These are phyloP conservation scores for Aspergillus aculeatus DNA, from an alignment of 2,329 filamentous ascomycete genomes.

Conservation along the genomic window DNA sequence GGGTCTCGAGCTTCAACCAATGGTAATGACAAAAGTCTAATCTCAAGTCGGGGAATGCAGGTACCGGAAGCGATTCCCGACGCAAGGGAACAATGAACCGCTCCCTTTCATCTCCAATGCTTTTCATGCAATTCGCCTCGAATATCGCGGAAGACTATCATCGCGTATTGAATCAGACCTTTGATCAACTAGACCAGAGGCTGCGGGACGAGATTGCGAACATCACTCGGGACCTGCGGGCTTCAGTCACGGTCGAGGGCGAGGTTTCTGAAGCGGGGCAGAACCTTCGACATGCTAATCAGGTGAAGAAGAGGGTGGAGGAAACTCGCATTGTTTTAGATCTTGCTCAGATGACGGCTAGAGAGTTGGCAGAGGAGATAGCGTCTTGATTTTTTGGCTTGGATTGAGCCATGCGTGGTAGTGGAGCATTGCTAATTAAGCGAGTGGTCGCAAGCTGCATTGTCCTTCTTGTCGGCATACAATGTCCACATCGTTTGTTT, in stretches of 20 bases:
- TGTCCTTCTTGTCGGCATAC: no score
- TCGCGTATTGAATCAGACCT: background rate
- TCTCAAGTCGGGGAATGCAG: background rate
- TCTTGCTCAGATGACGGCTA: background rate
- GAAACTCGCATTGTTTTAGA: background rate
- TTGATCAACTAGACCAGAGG: background rate
- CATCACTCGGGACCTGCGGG: background rate
- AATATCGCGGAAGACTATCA: background rate
- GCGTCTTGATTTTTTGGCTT: no score
- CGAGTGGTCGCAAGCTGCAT: no score
- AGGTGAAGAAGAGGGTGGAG: background rate
- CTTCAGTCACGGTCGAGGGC: constrained; percentile 8
- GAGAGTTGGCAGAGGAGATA: no score
- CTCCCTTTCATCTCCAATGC: background rate
- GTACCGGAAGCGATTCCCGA: constrained; percentile 4
- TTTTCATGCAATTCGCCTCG: background rate
- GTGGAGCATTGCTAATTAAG: no score
- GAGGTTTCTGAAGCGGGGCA: constrained; percentile 4
- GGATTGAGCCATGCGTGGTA: no score
- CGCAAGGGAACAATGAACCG: constrained; percentile 6
- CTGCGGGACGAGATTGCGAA: background rate
- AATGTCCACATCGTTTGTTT: no score
- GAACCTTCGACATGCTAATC: background rate
- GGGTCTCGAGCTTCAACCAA: no score
- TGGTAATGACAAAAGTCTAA: no score